Percentiles rank a stretch among this genome's conserved stretches.
Evolutionary conservation across 768 basidiomycete species (phyloP).

Genomic region (Termitomyces sp.): DNA sequence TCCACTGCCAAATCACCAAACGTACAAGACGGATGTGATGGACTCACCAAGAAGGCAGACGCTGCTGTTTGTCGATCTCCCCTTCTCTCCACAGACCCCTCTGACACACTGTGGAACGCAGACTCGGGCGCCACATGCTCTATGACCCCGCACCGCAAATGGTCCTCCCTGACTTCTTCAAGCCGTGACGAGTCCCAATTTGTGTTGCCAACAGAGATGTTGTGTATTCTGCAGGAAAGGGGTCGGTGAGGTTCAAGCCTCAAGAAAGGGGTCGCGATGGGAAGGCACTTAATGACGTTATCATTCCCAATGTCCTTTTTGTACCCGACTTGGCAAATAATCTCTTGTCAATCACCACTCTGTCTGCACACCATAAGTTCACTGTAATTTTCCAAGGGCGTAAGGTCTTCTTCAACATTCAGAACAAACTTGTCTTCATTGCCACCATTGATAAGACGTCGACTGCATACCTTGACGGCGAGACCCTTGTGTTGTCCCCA

Average conservation of each 20-base stretch:
- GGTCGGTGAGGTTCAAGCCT: neutral
- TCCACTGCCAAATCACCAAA: no score
- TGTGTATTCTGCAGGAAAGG: neutral
- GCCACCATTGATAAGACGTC: neutral
- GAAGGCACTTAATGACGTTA: no score
- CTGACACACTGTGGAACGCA: neutral
- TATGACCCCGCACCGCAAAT: neutral
- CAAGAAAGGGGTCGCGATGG: no score
- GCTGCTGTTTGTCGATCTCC: neutral
- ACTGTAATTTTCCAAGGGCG: neutral
- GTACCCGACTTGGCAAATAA: slow-evolving; percentile 10
- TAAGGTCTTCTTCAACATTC: neutral
- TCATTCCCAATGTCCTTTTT: slow-evolving; percentile 8
- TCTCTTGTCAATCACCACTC: slow-evolving; percentile 4
- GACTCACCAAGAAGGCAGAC: neutral
- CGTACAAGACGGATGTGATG: neutral
- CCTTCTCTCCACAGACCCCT: neutral
- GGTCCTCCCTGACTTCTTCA: neutral
- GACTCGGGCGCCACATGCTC: no score
- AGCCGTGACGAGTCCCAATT: neutral
- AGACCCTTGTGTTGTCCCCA: no score
- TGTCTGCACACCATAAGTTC: neutral
- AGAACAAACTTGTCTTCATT: neutral
- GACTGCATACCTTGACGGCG: no score
- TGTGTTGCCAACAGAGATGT: neutral